phyloP scores from a whole-genome alignment of 176 grass and related monocot species.

The Zoysia pacifica region DNA sequence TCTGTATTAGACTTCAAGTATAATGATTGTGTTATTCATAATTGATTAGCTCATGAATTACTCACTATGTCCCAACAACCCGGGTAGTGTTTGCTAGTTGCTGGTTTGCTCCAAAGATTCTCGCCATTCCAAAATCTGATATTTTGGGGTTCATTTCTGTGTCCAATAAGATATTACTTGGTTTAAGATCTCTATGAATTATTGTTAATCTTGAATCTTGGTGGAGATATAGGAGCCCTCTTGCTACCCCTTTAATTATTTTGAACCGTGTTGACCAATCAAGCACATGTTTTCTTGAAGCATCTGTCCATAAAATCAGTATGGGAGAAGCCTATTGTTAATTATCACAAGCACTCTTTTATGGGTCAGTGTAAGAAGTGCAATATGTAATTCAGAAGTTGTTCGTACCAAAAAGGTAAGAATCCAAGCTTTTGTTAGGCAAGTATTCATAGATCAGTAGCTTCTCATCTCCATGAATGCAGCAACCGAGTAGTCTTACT shows the following conservation, averaged over 20 bases:
- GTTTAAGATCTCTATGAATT: neutral
- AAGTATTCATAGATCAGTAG: conserved; percentile 46
- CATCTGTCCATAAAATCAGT: neutral
- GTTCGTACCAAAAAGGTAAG: conserved; percentile 39
- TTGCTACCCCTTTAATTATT: neutral
- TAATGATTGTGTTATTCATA: too few species aligned
- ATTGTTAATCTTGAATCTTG: neutral
- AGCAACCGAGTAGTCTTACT: conserved; percentile 50
- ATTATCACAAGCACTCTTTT: too few species aligned
- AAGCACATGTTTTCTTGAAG: neutral
- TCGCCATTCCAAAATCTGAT: neutral
- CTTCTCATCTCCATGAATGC: conserved; percentile 54
- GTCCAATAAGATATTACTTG: neutral
- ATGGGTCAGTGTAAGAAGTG: too few species aligned
- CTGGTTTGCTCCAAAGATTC: neutral
- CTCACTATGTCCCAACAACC: conserved; percentile 35
- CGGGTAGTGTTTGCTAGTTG: neutral
- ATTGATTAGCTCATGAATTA: neutral
- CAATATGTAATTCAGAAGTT: conserved; percentile 21
- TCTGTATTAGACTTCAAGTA: too few species aligned
- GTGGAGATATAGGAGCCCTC: neutral
- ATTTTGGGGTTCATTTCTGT: neutral
- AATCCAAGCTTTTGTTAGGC: conserved; percentile 48
- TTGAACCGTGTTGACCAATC: neutral
- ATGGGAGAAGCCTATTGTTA: too few species aligned